phyloP scores from a whole-genome alignment of 768 basidiomycete genomes.

The Agrocybe chaxingu region DNA sequence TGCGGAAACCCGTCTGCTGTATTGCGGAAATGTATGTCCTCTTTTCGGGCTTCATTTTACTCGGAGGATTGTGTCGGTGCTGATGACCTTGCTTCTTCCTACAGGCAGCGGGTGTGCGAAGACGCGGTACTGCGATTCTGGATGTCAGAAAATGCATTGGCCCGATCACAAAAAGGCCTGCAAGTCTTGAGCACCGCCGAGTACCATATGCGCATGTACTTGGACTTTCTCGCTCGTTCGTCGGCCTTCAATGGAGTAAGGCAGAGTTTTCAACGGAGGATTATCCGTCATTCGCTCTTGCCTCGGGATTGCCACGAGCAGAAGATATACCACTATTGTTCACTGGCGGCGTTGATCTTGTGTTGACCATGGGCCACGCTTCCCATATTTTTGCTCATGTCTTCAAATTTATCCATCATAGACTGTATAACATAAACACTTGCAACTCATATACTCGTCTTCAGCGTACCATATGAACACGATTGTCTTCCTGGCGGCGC shows the following conservation, averaged over 20 bases:
- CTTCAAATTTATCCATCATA: no score
- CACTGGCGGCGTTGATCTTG: no score
- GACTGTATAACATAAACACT: no score
- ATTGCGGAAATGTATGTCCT: slow-evolving; percentile 19
- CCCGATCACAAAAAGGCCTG: slow-evolving; percentile 19
- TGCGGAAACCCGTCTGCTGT: slow-evolving; percentile 55
- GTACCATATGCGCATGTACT: not conserved
- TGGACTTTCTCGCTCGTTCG: not conserved
- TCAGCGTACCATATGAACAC: no score
- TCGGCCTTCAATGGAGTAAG: not conserved
- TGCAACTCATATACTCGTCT: no score
- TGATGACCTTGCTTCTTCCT: not conserved
- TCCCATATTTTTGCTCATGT: no score
- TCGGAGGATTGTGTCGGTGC: not conserved
- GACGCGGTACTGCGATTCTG: slow-evolving; percentile 24
- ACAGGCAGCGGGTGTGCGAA: slow-evolving; percentile 22
- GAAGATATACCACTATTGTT: no score
- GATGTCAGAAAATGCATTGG: slow-evolving; percentile 24
- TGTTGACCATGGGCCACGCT: no score
- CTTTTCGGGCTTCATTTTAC: not conserved
- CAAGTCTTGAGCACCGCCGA: slow-evolving; percentile 6
- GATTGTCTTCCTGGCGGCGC: no score
- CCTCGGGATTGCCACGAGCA: no score
- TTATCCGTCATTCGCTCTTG: no score
- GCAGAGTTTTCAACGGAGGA: no score